phyloP scores from a whole-genome alignment of 2,329 filamentous ascomycete genomes.

The Cadophora gregata region DNA sequence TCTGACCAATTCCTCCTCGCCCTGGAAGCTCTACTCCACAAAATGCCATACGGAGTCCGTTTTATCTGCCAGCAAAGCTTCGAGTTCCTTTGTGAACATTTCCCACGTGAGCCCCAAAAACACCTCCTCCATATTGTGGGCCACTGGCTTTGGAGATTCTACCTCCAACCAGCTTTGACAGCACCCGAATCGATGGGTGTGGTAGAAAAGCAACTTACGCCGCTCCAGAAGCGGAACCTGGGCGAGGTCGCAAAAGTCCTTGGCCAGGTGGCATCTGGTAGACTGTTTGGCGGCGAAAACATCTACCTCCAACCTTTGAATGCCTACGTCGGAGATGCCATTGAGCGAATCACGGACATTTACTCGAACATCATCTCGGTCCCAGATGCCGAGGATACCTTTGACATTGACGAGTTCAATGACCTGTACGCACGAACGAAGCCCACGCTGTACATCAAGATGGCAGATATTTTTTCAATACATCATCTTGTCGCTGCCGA shows the following conservation, averaged over 20 bases:
- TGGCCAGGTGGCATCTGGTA: slow-evolving; percentile 84
- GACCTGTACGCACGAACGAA: slow-evolving; percentile 96
- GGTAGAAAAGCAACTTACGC: slow-evolving; percentile 85
- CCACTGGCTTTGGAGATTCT: slow-evolving; percentile 93
- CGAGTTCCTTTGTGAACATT: slow-evolving; percentile 75
- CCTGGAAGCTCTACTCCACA: slow-evolving; percentile 81
- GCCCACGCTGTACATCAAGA: slow-evolving; percentile 98
- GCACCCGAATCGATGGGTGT: slow-evolving; percentile 93
- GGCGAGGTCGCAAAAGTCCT: slow-evolving; percentile 91
- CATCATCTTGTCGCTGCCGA: slow-evolving; percentile 87
- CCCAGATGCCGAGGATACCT: slow-evolving; percentile 85
- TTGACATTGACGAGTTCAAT: slow-evolving; percentile 99
- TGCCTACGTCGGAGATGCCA: slow-evolving; percentile 84
- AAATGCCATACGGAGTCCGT: slow-evolving; percentile 91
- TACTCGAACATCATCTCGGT: slow-evolving; percentile 82
- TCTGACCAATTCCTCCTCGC: slow-evolving; percentile 86
- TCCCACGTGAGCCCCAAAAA: slow-evolving; percentile 78
- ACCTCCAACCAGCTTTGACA: slow-evolving; percentile 87
- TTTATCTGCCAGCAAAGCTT: slow-evolving; percentile 89
- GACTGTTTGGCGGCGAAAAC: slow-evolving; percentile 91
- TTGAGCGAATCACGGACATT: slow-evolving; percentile 78
- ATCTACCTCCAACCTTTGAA: slow-evolving; percentile 96
- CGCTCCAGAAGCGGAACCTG: slow-evolving; percentile 91
- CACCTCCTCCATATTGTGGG: slow-evolving; percentile 83
- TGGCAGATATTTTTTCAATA: slow-evolving; percentile 95